Conservation (phyloP, 345 rosid genomes). For the Triadica sebifera region DNA sequence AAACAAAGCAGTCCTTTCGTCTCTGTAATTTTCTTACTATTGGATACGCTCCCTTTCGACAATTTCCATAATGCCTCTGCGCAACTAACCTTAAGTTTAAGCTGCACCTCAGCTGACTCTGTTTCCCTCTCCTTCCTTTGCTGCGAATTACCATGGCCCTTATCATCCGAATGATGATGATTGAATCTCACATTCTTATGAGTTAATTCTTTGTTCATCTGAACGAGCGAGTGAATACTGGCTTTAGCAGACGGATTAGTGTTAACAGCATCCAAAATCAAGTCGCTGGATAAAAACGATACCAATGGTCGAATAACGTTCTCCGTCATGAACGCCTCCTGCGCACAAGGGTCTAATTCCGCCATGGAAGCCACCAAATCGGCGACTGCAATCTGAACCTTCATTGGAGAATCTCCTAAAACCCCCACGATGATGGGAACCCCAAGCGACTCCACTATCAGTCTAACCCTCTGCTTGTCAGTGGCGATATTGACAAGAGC, state of each 20-base stretch:
- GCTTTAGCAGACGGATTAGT: conserved; percentile 26
- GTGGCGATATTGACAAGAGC: conserved; percentile 39
- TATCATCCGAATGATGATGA: conserved; percentile 13
- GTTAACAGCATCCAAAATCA: conserved; percentile 24
- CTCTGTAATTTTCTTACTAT: conserved; percentile 50
- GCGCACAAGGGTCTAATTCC: conserved; percentile 38
- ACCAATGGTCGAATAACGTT: conserved; percentile 50
- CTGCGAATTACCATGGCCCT: conserved; percentile 20
- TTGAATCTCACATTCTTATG: conserved; percentile 14
- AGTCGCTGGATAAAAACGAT: conserved; percentile 39
- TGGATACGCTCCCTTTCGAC: conserved; percentile 35
- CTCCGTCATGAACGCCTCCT: conserved; percentile 46
- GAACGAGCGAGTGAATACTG: conserved; percentile 50
- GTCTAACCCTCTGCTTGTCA: conserved; percentile 36
- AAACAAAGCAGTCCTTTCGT: conserved; percentile 56
- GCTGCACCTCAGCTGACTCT: conserved; percentile 40
- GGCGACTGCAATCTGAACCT: conserved; percentile 50
- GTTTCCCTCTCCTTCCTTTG: conserved; percentile 44
- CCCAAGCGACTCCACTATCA: conserved; percentile 40
- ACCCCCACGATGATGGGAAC: conserved; percentile 44
- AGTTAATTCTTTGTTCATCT: conserved; percentile 47
- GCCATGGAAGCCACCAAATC: conserved; percentile 54
- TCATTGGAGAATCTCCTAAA: conserved; percentile 45
- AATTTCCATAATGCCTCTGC: conserved; percentile 52
- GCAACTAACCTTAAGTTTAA: conserved; percentile 42